phyloP scores from a whole-genome alignment of 805 yeast genomes.

The Lipomyces sp. region DNA sequence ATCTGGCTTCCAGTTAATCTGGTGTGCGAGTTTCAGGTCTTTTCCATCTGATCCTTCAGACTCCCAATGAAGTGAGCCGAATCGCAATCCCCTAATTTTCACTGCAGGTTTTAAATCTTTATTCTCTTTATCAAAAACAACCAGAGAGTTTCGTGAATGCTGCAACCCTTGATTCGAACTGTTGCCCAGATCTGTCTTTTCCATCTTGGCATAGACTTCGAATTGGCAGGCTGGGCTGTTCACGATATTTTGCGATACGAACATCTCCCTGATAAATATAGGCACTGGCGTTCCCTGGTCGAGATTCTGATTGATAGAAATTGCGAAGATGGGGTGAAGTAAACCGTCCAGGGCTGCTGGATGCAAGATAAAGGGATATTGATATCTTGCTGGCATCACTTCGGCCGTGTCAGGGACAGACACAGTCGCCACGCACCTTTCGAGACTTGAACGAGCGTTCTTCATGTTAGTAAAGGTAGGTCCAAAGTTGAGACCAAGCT shows the following conservation, averaged over 20 bases:
- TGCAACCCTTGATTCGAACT: not conserved
- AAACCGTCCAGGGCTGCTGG: not conserved
- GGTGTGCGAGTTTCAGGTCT: not conserved
- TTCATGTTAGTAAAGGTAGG: not conserved
- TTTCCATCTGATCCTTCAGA: not conserved
- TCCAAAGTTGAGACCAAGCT: not conserved
- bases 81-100: not conserved
- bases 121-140: not conserved
- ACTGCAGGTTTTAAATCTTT: not conserved
- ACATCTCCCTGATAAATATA: not conserved
- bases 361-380: not conserved
- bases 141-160: not conserved
- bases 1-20: not conserved
- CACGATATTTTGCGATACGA: not conserved
- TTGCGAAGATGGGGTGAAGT: not conserved
- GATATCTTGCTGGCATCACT: not conserved
- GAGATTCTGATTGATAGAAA: not conserved
- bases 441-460: not conserved
- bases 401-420: conserved; percentile 1
- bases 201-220: not conserved
- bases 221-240: not conserved
- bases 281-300: conserved; percentile 1
- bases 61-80: not conserved
- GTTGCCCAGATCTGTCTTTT: not conserved
- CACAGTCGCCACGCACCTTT: not conserved